phyloP scores from a whole-genome alignment of 371 early-diverging fungal species.

The Chytridium lagenaria region DNA sequence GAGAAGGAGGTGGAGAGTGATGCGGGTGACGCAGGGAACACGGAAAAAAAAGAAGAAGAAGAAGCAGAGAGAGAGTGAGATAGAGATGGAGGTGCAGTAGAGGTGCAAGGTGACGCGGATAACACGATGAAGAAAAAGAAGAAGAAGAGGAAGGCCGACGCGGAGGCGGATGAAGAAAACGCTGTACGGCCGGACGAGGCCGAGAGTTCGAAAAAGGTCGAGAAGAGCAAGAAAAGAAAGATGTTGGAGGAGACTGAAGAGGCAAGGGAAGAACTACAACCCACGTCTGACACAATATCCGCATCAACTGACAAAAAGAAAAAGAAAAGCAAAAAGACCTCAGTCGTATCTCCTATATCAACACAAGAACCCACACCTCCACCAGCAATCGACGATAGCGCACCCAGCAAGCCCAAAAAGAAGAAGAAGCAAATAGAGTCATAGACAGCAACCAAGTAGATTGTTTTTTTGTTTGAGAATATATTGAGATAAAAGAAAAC shows the following conservation, averaged over 20 bases:
- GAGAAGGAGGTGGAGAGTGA: constrained; percentile 45
- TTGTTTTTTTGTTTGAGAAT: no score
- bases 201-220: constrained; percentile 41
- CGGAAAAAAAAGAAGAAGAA: constrained; percentile 45
- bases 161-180: constrained; percentile 30
- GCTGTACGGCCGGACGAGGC: constrained; percentile 48
- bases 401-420: no score
- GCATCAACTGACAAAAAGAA: constrained; percentile 31
- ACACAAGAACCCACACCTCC: no score
- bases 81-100: constrained; percentile 33
- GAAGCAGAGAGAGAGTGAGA: constrained; percentile 43
- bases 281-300: constrained; percentile 29
- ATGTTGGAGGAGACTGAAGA: constrained; percentile 34
- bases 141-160: no score
- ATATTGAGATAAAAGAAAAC: no score
- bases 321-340: constrained; percentile 9
- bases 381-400: no score
- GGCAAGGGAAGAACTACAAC: constrained; percentile 31
- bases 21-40: constrained; percentile 45
- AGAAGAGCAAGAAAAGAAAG: constrained; percentile 49
- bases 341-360: no score
- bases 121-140: no score
- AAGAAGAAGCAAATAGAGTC: no score
- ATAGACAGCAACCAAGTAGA: no score
- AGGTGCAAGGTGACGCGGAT: no score